Conservation (phyloP, 305 asterid species). For the Solanum chacoense region DNA sequence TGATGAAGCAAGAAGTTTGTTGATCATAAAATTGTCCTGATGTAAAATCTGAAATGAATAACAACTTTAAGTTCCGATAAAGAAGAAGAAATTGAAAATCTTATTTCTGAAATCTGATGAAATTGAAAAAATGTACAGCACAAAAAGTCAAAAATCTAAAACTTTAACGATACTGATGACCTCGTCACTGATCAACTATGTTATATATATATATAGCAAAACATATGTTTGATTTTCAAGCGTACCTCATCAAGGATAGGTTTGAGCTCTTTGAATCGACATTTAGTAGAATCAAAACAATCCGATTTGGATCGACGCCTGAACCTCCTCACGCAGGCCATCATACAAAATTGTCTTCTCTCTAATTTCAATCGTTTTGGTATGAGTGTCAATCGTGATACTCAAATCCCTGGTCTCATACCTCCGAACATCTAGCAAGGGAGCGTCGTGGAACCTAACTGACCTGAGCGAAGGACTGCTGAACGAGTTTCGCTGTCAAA, state of each 20-base stretch:
- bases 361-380: conserved; percentile 16
- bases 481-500: too few species aligned
- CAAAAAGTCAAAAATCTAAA: background rate
- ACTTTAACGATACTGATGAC: background rate
- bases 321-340: conserved; percentile 15
- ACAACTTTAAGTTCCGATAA: background rate
- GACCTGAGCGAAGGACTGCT: conserved; percentile 24
- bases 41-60: too few species aligned
- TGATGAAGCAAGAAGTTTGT: too few species aligned
- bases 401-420: conserved; percentile 9
- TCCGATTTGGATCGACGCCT: conserved; percentile 33
- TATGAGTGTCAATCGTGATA: background rate
- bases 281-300: too few species aligned
- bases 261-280: too few species aligned
- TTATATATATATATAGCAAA: too few species aligned
- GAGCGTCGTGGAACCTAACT: conserved; percentile 23
- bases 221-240: too few species aligned
- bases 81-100: too few species aligned
- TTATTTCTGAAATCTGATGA: too few species aligned
- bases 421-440: conserved; percentile 12
- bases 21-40: too few species aligned
- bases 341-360: conserved; percentile 38
- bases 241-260: too few species aligned
- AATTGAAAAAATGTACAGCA: background rate
- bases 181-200: too few species aligned